Evolutionary conservation across 2,329 filamentous ascomycete species (phyloP).

Genomic region (Epichloe elymi): DNA sequence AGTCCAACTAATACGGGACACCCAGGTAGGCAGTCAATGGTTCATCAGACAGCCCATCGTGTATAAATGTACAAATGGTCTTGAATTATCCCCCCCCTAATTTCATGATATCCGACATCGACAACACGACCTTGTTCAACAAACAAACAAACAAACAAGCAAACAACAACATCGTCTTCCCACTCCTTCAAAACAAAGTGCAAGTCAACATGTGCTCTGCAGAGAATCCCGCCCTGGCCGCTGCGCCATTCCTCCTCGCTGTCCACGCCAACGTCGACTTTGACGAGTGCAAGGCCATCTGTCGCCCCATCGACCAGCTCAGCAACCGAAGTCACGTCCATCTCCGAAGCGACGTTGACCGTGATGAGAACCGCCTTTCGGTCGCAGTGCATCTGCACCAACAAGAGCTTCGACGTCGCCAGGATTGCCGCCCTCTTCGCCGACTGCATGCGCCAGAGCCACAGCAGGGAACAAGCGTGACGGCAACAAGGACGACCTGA

Average conservation of each 20-base stretch:
- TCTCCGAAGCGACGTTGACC: constrained; percentile 16
- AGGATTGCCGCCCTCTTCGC: too few species aligned
- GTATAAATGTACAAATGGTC: background rate
- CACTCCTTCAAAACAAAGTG: background rate
- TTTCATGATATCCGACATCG: background rate
- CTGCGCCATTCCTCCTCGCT: constrained; percentile 16
- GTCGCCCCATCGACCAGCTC: constrained; percentile 18
- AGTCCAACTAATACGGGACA: too few species aligned
- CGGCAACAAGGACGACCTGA: too few species aligned
- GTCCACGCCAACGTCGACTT: constrained; percentile 21
- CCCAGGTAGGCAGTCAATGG: too few species aligned
- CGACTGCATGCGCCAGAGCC: constrained; percentile 8
- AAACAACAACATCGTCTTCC: background rate
- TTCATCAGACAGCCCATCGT: background rate
- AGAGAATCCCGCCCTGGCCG: constrained; percentile 15
- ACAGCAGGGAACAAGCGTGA: too few species aligned
- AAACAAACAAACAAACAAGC: background rate
- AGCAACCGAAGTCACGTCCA: constrained; percentile 16
- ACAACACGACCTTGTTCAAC: background rate
- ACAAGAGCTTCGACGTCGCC: too few species aligned
- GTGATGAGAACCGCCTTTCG: too few species aligned
- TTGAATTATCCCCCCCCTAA: background rate
- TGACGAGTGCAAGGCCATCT: constrained; percentile 22
- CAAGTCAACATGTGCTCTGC: constrained; percentile 15
- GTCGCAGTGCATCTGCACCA: too few species aligned